Conservation (phyloP, 2,329 filamentous ascomycete genomes). For the Colletotrichum graminicola region DNA sequence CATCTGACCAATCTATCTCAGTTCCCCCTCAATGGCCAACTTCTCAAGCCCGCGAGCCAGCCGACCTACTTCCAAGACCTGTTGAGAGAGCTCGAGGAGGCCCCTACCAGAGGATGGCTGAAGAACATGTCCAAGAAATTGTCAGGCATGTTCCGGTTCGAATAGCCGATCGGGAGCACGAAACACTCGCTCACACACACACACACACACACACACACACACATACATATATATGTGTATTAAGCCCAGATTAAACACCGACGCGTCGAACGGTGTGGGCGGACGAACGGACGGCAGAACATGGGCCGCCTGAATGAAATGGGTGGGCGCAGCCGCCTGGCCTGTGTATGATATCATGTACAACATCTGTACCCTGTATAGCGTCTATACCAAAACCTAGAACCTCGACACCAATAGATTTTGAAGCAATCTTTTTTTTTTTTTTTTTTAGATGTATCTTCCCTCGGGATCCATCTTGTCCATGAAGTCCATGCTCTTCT, state of each 20-base stretch:
- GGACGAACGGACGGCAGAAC: neutral
- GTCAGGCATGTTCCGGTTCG: constrained; percentile 70
- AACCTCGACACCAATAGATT: constrained; percentile 27
- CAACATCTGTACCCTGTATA: constrained; percentile 41
- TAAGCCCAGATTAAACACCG: neutral
- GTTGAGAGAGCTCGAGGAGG: constrained; percentile 72
- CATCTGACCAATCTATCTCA: neutral
- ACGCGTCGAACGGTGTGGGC: neutral
- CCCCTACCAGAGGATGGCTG: constrained; percentile 68
- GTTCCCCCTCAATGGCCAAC: constrained; percentile 57
- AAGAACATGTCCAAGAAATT: constrained; percentile 65
- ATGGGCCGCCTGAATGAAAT: neutral
- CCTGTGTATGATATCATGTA: constrained; percentile 41
- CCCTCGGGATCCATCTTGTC: constrained; percentile 83
- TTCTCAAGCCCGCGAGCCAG: constrained; percentile 71
- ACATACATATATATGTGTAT: neutral
- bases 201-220: neutral
- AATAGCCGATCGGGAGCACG: constrained; percentile 51
- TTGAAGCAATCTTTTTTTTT: neutral
- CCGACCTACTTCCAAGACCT: constrained; percentile 74
- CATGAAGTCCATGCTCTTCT: constrained; percentile 94
- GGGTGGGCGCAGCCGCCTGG: constrained; percentile 5
- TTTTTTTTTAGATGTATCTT: constrained; percentile 75
- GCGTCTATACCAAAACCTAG: constrained; percentile 39
- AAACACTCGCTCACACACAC: neutral